These are phyloP conservation scores for Acrodontium crateriforme DNA, from an alignment of 2,329 filamentous ascomycete genomes.

Conservation along the genomic window DNA sequence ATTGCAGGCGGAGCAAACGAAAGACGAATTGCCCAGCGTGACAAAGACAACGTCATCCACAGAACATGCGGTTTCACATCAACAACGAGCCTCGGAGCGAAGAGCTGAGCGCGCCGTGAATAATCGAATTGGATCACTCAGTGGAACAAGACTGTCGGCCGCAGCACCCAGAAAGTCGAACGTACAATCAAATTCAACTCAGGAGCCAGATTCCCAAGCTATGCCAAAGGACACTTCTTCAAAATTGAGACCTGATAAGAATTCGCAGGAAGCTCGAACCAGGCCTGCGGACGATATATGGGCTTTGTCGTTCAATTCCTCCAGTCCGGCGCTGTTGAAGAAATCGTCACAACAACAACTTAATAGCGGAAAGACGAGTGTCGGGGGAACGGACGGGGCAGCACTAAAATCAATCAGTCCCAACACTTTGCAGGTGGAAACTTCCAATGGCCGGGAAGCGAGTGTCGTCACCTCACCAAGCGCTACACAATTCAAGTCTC, in stretches of 20 bases:
- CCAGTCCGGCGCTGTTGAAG: slow-evolving; percentile 5
- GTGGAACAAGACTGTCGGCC: no score
- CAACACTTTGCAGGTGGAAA: slow-evolving; percentile 16
- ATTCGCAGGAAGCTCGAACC: no score
- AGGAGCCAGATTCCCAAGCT: no score
- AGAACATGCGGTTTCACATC: background rate
- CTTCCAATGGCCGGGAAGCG: slow-evolving; percentile 4
- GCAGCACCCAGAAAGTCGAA: no score
- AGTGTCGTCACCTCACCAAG: no score
- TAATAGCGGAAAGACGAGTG: slow-evolving; percentile 8
- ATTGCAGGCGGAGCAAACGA: slow-evolving; percentile 11
- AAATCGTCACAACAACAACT: slow-evolving; percentile 4
- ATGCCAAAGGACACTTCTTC: no score
- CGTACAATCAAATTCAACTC: no score
- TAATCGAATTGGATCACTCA: no score
- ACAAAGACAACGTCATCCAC: slow-evolving; percentile 1
- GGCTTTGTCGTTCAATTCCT: slow-evolving; percentile 11
- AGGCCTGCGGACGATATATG: slow-evolving; percentile 12
- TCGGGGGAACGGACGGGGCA: slow-evolving; percentile 11
- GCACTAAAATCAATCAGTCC: slow-evolving; percentile 17
- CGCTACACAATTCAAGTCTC: no score
- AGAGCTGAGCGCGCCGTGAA: background rate
- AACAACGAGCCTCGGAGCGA: background rate
- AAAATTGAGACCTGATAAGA: no score
- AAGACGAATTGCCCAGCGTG: slow-evolving; percentile 5